Conservation (phyloP, 106 monocot species). For the Dendrobium officinale region DNA sequence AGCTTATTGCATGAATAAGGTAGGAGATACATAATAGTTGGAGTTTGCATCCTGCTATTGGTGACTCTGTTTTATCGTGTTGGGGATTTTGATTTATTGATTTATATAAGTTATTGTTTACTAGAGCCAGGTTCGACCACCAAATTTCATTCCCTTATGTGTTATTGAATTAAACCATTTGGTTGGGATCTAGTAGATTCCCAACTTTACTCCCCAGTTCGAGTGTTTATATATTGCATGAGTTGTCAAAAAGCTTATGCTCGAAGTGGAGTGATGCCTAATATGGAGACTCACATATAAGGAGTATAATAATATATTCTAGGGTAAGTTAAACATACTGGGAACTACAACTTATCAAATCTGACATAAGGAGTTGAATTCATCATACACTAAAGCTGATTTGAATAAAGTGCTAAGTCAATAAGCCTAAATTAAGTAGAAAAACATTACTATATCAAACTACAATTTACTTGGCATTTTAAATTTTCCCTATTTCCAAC, state of each 20-base stretch:
- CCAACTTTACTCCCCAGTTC: not conserved
- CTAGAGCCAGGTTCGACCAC: not conserved
- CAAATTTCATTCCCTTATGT: not conserved
- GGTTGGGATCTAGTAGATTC: not conserved
- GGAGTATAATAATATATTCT: not conserved
- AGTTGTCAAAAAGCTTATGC: not conserved
- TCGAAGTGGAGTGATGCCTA: not conserved
- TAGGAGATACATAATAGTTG: no score
- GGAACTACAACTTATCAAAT: slow-evolving; percentile 1
- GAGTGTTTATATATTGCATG: not conserved
- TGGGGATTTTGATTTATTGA: not conserved
- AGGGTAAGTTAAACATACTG: not conserved
- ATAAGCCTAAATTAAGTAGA: no score
- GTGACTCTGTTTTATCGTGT: not conserved
- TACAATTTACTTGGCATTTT: not conserved
- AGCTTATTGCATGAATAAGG: no score
- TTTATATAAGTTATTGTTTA: not conserved
- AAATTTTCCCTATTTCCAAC: not conserved
- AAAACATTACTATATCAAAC: no score
- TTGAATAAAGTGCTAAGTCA: not conserved
- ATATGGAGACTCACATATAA: not conserved
- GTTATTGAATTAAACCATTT: not conserved
- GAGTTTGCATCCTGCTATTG: not conserved
- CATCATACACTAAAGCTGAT: not conserved
- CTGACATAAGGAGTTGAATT: not conserved